Evolutionary conservation across 495 filamentous ascomycete species (phyloP), one percentile per base, ranked within the genome.

Genomic region (Chaetomium cochliodes): DNA sequence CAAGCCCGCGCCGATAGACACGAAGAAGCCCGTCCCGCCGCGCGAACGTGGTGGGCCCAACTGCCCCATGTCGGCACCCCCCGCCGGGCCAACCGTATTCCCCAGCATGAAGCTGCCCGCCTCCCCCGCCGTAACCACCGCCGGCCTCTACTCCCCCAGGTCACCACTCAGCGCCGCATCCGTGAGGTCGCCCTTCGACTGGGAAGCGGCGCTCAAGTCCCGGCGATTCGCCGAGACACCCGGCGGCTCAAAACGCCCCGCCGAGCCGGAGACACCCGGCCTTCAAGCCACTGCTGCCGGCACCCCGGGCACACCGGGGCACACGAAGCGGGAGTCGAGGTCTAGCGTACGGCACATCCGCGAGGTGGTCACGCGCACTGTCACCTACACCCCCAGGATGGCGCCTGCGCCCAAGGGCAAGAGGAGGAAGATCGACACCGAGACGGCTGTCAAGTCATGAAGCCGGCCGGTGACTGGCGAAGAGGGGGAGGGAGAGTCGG

Each of bases 331-430:
- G 66, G 73, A 83, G 15, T 76, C 80, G 9, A 69, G 76, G 52
- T 80, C 82, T 16, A 84, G 77, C 65, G 78, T 84, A 63, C 78
- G 81, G 41, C 82, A 84, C 53, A 84, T 90, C 58, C 78, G 86
- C 28, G 87, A 92, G 72, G 87, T 90, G 5, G 87, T 92, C 49
- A 92, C 88, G 39, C 81, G 89, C 59, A 91, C 89, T 18, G 88
- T 92, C 55, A 92, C 89, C 8, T 90, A 90, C 73, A 88, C 86
- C 28, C 87, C 87, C 54, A 69, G 80, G 61, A 87, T 89, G 86
- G 82, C 78, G 15, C 87, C 88, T 18, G 88, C 89, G 57, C 89
- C 89, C 44, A 90, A 90, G 70, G 89, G 89, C 62, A 91, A 91
- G 81, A 78, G 87, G 76, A 84, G 89, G 74, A 88, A 88, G 77